phyloP scores from a whole-genome alignment of 2,329 filamentous ascomycete genomes.

The Harringtonia aguacate region DNA sequence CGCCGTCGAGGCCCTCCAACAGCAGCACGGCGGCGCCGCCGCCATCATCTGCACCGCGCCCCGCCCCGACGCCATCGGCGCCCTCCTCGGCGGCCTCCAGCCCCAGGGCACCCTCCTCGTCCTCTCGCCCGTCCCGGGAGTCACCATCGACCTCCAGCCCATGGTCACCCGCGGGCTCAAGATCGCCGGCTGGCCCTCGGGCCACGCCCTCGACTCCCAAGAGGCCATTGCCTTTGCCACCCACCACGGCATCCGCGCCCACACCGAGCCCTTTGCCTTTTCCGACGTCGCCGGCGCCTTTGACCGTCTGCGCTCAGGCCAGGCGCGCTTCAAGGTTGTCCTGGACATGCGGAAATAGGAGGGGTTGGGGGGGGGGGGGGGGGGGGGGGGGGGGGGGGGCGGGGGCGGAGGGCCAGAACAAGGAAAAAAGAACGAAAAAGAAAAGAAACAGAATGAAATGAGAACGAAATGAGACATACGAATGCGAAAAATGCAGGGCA shows the following conservation, averaged over 20 bases:
- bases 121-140: constrained; percentile 38
- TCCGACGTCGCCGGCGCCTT: constrained; percentile 34
- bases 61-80: constrained; percentile 41
- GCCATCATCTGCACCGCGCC: constrained; percentile 55
- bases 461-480: no score
- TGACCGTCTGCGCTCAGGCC: constrained; percentile 9
- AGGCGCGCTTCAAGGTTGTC: constrained; percentile 12
- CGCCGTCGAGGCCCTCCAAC: constrained; percentile 32
- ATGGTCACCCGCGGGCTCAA: constrained; percentile 42
- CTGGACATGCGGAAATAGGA: constrained; percentile 9
- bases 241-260: constrained; percentile 50
- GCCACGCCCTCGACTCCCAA: constrained; percentile 51
- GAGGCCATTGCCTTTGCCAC: constrained; percentile 57
- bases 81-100: constrained; percentile 42
- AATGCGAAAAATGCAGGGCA: no score
- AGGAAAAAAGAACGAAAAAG: no score
- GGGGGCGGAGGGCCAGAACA: no score
- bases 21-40: constrained; percentile 48
- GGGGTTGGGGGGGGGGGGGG: no score
- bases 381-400: no score
- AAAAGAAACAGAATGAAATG: no score
- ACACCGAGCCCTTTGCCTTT: constrained; percentile 55
- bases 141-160: constrained; percentile 30
- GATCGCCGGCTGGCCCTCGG: constrained; percentile 54
- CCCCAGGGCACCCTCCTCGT: constrained; percentile 47